Evolutionary conservation across 192 early-diverging fungal species (phyloP).

Genomic region (Coemansia sp.): DNA sequence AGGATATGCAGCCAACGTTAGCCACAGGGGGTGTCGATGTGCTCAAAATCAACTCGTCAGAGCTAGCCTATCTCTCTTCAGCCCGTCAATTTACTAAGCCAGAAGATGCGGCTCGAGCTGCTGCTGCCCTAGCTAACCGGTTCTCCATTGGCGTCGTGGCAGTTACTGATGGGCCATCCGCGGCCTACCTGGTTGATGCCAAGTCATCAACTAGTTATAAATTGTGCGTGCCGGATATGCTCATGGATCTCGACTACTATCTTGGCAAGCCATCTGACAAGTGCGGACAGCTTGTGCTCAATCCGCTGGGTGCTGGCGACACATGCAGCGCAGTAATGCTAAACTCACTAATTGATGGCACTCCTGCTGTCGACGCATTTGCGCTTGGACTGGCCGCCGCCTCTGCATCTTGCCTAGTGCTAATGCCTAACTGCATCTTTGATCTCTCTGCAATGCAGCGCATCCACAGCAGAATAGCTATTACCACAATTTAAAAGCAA

Average conservation of each 20-base stretch:
- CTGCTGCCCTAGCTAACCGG: background rate
- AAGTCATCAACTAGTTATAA: background rate
- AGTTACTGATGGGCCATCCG: constrained; percentile 32
- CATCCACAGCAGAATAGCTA: constrained; percentile 13
- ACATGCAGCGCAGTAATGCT: constrained; percentile 43
- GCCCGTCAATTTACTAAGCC: background rate
- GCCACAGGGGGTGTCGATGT: constrained; percentile 23
- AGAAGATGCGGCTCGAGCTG: constrained; percentile 3
- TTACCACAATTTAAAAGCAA: constrained; percentile 3
- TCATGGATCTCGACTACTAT: constrained; percentile 11
- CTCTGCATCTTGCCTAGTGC: constrained; percentile 44
- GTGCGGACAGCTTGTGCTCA: constrained; percentile 10
- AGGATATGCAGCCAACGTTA: constrained; percentile 24
- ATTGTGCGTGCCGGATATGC: constrained; percentile 25
- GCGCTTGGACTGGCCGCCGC: constrained; percentile 47
- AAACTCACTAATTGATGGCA: constrained; percentile 20
- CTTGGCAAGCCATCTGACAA: background rate
- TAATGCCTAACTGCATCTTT: constrained; percentile 38
- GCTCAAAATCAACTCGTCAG: constrained; percentile 32
- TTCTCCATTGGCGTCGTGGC: constrained; percentile 17
- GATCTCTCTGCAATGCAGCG: constrained; percentile 16
- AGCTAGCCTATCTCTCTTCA: constrained; percentile 8
- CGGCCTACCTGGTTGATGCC: constrained; percentile 17
- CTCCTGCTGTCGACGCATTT: constrained; percentile 25
- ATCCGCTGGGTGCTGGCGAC: constrained; percentile 47